Conservation (phyloP, 2,329 filamentous ascomycete species). For the Juglanconis juglandina region DNA sequence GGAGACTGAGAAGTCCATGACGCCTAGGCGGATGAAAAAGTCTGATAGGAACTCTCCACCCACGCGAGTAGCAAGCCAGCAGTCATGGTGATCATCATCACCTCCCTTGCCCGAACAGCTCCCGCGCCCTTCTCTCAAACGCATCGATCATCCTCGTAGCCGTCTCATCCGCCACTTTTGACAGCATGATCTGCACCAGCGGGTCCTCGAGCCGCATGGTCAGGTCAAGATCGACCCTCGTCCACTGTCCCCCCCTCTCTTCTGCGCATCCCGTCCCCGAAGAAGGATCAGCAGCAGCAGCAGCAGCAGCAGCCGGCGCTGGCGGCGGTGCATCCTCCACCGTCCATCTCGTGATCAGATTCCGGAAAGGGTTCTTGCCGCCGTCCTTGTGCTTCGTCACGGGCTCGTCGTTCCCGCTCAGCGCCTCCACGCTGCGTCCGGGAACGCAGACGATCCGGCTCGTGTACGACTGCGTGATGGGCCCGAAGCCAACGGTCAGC, state of each 20-base stretch:
- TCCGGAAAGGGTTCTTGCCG: constrained; percentile 50
- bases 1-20: too few relatives aligned
- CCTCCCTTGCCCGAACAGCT: constrained; percentile 43
- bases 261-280: constrained; percentile 5
- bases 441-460: constrained; percentile 76
- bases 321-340: constrained; percentile 41
- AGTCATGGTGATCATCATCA: not conserved
- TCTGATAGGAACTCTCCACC: too few relatives aligned
- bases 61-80: not conserved
- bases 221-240: constrained; percentile 72
- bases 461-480: constrained; percentile 79
- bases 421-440: constrained; percentile 69
- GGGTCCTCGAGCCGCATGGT: constrained; percentile 84
- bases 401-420: constrained; percentile 57
- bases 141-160: constrained; percentile 87
- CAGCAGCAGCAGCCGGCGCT: constrained; percentile 21
- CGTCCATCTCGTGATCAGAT: constrained; percentile 68
- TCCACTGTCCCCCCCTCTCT: constrained; percentile 43
- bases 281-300: constrained; percentile 3
- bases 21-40: too few relatives aligned
- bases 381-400: constrained; percentile 34
- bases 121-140: constrained; percentile 76
- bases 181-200: constrained; percentile 79
- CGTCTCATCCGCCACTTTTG: constrained; percentile 77
- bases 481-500: constrained; percentile 81